These are phyloP conservation scores for Solanum megistacrolobum DNA, from an alignment of 257 asterid species.

Conservation along the genomic window DNA sequence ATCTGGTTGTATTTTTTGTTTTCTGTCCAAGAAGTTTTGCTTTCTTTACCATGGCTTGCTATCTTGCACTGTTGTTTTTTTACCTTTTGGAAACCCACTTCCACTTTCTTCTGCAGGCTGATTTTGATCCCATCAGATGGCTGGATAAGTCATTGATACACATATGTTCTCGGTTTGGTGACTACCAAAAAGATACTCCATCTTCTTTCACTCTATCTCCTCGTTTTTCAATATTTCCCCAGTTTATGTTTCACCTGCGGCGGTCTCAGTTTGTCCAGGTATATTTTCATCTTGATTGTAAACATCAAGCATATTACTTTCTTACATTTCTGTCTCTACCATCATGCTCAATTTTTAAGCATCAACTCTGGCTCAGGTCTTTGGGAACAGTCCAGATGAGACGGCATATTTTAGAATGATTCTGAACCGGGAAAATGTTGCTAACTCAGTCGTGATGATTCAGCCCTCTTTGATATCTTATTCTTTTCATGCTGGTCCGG, in stretches of 20 bases:
- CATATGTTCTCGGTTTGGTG: constrained; percentile 87
- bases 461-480: constrained; percentile 96
- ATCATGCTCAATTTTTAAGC: constrained; percentile 1
- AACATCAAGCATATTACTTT: neutral
- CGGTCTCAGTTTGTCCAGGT: constrained; percentile 99
- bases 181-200: constrained; percentile 90
- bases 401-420: constrained; percentile 94
- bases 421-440: constrained; percentile 78
- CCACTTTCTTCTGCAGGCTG: constrained; percentile 55
- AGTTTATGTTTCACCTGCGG: constrained; percentile 84
- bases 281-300: constrained; percentile 2
- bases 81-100: neutral
- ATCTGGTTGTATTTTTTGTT: neutral
- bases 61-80: neutral
- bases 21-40: neutral
- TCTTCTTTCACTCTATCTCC: constrained; percentile 85
- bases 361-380: constrained; percentile 51
- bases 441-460: constrained; percentile 96
- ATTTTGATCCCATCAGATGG: constrained; percentile 98
- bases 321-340: neutral
- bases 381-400: constrained; percentile 98
- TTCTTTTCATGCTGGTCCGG: constrained; percentile 87
- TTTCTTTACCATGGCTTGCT: neutral
- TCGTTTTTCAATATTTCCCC: constrained; percentile 89
- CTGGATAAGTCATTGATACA: constrained; percentile 93